These are phyloP conservation scores for Dendrocalamus latiflorus DNA, from an alignment of 202 grass and related monocot genomes.

Conservation along the genomic window DNA sequence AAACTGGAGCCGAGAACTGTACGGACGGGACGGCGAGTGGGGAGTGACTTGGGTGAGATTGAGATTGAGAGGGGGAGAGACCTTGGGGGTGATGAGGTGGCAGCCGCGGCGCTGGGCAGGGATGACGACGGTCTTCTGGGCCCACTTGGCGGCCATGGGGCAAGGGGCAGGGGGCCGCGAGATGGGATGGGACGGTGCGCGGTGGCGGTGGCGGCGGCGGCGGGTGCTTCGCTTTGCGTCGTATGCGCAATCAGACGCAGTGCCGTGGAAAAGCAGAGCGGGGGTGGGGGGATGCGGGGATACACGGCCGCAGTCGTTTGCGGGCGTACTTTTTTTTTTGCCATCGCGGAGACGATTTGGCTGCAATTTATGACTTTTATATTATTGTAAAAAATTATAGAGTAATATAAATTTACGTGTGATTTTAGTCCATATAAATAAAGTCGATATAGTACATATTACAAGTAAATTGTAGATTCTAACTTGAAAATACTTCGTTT, in stretches of 20 bases:
- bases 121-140: constrained; percentile 86
- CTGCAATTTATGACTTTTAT: accelerated
- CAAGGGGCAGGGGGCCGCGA: not conserved
- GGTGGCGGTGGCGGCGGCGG: not conserved
- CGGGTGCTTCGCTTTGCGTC: not conserved
- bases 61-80: not conserved
- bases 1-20: not conserved
- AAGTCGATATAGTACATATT: too few relatives aligned
- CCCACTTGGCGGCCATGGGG: constrained; percentile 88
- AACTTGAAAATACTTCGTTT: too few relatives aligned
- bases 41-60: not conserved
- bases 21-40: not conserved
- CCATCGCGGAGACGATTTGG: too few relatives aligned
- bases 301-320: too few relatives aligned
- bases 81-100: constrained; percentile 89
- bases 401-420: too few relatives aligned
- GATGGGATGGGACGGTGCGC: not conserved
- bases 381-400: too few relatives aligned
- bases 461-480: too few relatives aligned
- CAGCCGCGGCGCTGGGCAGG: constrained; percentile 75
- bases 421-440: too few relatives aligned
- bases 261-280: too few relatives aligned
- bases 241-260: too few relatives aligned
- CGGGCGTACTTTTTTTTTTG: too few relatives aligned
- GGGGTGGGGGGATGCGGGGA: too few relatives aligned